phyloP scores from a whole-genome alignment of 1,284 basidiomycete species.

The Laetiporus sulphureus region DNA sequence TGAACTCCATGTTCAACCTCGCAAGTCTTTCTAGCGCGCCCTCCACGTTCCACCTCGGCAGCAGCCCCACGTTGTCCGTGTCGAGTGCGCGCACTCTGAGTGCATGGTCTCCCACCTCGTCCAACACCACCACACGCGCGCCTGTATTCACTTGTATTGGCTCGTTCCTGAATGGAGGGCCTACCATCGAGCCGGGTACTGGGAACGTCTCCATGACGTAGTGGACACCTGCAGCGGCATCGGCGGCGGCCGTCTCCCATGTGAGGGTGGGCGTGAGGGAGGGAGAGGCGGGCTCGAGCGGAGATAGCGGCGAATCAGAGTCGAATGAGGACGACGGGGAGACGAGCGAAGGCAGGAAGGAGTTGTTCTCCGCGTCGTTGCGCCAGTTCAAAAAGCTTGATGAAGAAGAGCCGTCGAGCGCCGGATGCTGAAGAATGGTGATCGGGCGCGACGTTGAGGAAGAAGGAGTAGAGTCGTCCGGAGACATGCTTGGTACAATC shows the following conservation, averaged over 20 bases:
- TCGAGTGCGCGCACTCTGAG: conserved; percentile 19
- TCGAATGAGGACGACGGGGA: conserved; percentile 1
- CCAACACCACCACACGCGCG: conserved; percentile 20
- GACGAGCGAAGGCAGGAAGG: not conserved
- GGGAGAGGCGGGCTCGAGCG: conserved; percentile 2
- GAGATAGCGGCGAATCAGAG: conserved; percentile 1
- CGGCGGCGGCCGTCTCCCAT: conserved; percentile 18
- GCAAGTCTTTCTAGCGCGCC: conserved; percentile 24
- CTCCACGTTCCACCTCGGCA: conserved; percentile 25
- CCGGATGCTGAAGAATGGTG: conserved; percentile 1
- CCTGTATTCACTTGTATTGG: conserved; percentile 19
- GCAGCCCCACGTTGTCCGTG: conserved; percentile 17
- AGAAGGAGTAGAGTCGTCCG: not conserved
- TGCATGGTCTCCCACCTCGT: conserved; percentile 21
- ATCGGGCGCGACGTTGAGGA: conserved; percentile 1
- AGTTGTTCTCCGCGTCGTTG: not conserved
- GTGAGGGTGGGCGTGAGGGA: conserved; percentile 13
- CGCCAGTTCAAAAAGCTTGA: conserved; percentile 6
- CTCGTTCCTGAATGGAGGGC: conserved; percentile 21
- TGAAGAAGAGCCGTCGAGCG: conserved; percentile 1
- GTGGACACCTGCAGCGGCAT: conserved; percentile 22
- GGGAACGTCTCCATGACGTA: conserved; percentile 24
- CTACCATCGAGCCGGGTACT: conserved; percentile 14
- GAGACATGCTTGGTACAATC: too few relatives aligned
- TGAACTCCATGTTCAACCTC: conserved; percentile 25